Evolutionary conservation across 2,329 filamentous ascomycete species (phyloP), one percentile per base, ranked within the genome.

Genomic region (Chaetomium olivaceum): DNA sequence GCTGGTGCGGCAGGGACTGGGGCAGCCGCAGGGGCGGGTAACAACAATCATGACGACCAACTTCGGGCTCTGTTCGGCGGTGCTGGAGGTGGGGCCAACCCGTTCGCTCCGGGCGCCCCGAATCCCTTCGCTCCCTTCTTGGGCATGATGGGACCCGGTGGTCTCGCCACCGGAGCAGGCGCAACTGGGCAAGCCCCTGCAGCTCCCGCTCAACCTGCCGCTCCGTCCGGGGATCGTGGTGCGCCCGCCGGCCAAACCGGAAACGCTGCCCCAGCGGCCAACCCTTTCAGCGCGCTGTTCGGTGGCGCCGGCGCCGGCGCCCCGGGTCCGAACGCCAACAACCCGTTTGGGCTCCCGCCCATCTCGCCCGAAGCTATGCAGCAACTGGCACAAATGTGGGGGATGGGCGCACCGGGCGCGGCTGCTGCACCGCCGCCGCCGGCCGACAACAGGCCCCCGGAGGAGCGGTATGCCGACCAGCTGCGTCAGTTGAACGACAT

Each of bases 401-500:
- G 79, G 8, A 71, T 76, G 66, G 51, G 51, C 5, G 36, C 8
- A 9, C 51, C 39, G 8, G 73, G 74, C 50, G 74, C 72, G 74
- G 73, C 50, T 78, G 74, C 84, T 1, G 77, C 85, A 14, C 79
- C 85, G n/a, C 90, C 92, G 5, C 78, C 85, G 21, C 90, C 92
- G 5, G 78, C 85, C 2, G 95, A 99, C 78, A 96, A 85, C 74
- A 86, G 94, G 68, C 93, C 95, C 4, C 94, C 95, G 0, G 95
- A 99, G 81, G 95, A 98, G 78, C 84, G 92, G 66, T 99, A 97
- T 73, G 93, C 91, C 3, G 89, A 91, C 36, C 94, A 99, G 79
- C 82, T 99, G 58, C 85, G 92, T 67, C 93, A 98, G 79, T 81
- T 99, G 68, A 99, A 99, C 77, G 95, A 98, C 71, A 99, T 99